phyloP scores from a whole-genome alignment of 139 green algal species.

The Axilococcus clingmanii region DNA sequence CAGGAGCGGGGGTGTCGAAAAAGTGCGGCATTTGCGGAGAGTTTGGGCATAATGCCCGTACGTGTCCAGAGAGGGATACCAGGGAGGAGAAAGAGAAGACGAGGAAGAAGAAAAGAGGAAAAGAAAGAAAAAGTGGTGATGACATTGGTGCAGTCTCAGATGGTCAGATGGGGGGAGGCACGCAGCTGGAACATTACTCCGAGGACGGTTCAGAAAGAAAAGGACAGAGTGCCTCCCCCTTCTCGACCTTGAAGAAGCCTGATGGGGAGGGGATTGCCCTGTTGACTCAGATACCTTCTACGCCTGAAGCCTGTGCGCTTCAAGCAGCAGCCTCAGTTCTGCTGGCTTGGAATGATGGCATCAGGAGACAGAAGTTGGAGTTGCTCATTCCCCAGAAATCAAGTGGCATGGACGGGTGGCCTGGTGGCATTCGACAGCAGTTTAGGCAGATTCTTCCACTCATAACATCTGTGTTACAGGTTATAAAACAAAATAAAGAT shows the following conservation, averaged over 20 bases:
- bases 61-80: constrained; percentile 17
- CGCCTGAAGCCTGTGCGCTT: constrained; percentile 12
- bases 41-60: constrained; percentile 20
- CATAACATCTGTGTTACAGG: constrained; percentile 60
- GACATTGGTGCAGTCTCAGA: constrained; percentile 15
- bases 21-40: constrained; percentile 23
- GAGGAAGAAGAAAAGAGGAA: background rate
- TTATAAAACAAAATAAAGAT: constrained; percentile 45
- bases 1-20: constrained; percentile 20
- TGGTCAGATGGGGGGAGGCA: background rate
- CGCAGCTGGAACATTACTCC: background rate
- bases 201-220: background rate
- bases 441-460: constrained; percentile 54
- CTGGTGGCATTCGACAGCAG: constrained; percentile 79
- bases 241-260: background rate
- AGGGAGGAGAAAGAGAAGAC: background rate
- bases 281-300: background rate
- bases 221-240: background rate
- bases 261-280: background rate
- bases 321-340: constrained; percentile 46
- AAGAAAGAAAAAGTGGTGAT: constrained; percentile 24
- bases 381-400: constrained; percentile 56
- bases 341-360: constrained; percentile 50
- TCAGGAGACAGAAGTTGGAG: constrained; percentile 53
- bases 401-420: constrained; percentile 35